Evolutionary conservation across 106 monocot species (phyloP), one percentile per base, ranked within the genome.

Genomic region (Triglochin maritima): DNA sequence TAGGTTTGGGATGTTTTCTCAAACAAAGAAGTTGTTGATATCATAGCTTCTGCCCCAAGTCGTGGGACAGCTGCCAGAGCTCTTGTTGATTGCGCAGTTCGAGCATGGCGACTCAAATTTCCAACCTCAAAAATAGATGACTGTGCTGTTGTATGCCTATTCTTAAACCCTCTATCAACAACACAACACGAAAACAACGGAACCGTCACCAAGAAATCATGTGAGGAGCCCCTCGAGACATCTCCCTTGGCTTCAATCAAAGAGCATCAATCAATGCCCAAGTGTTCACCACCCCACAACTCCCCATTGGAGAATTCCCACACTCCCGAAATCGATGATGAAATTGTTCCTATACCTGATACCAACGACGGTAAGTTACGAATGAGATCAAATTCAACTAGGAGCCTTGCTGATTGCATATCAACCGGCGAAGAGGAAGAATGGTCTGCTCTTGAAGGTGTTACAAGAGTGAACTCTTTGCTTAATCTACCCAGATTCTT

Each of bases 1-100:
- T 79, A 90, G 90, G 74, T 91, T 42, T 92, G 92, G 92, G 92
- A 92, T 83, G 92, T 85, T 55, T 73, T 92, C n/a, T 82, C 87
- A 44, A 92, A 92, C 66, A 77, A 92, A 80, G 92, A 92, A 71
- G 92, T 81, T 9, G 85, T 87, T 51, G 85, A 92, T 47, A 79
- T 87, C 15, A 61, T 92, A 10, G 76, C 81, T 12, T 71, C 80
- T 56, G 92, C 92, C 14, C 92, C 87, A 56, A 69, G 70, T 63
- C 82, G 71, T 12, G 67, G 82, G 41, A 81, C 80, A 13, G 92
- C 92, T 46, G 87, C 92, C 6, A 78, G 85, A 70, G 82, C 82
- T 57, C 64, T 92, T 2, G 85, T 92, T 57, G 87, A 87, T 43
- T 71, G 80, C 56, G 92, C 92, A 4, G 82, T 85, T 11, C 62